Base-by-base conservation (phyloP, 306 rosid species). In the Potentilla sterilis region DNA sequence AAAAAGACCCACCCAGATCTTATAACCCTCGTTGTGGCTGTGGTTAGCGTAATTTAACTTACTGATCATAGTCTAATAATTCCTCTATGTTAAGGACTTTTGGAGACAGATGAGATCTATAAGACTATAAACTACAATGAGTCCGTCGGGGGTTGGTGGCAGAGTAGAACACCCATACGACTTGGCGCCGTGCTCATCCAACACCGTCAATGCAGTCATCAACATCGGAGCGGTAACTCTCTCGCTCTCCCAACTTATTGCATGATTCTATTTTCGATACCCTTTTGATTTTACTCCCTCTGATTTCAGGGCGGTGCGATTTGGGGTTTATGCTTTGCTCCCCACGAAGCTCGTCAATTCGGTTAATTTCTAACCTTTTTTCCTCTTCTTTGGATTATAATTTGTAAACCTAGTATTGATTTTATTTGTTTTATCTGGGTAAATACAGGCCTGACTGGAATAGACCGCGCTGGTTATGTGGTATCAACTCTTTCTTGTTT, bases 321-420 rank as follows among this genome's bases (percentile, higher is more conserved):
- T 47, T 95, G 97, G 97, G 99, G 97, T 8, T 58, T 90, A 52
- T 92, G 97, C 80, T 11, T 75, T 67, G 92, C 86, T 76, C 99
- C 99, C 41, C 86, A 83, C 74, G 87, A 95, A 4, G 92, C 99
- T 83, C 86, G 84, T 79, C 75, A 70, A 65, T 82, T 80, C 41
- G 93, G 99, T 89, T 41, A 69, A 62, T 59, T 22, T 37, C 54
- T 6, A 12, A 37, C 0, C 13, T 44, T 76, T 28, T 32, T n/a
- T 8, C 22, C 14, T 62, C 19, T 9, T 40, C 0, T 43, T 15
- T 79, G 11, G 67, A 28, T 5, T 1, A 55, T 15, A 57, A 22
- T 4, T 7, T 4, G 57, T 43, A 2, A 15, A 14, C 7, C 1
- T 15, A 9, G 0, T 54, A n/a, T 38, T 72, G 54, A 42, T 16